Evolutionary conservation across 169 alveolate species (phyloP).

Genomic region (Plasmodium reichenowi): DNA sequence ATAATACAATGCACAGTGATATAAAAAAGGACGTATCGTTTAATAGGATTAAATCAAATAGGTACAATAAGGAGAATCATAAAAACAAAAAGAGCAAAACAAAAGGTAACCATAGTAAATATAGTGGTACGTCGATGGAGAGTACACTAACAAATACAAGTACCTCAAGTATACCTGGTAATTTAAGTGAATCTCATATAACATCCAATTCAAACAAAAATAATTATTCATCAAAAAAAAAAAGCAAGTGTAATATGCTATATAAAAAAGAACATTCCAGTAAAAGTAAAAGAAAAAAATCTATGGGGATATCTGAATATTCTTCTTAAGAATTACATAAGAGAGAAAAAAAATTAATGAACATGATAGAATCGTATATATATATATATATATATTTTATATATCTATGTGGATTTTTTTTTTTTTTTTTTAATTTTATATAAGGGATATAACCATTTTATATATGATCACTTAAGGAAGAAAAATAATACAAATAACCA

Average conservation of each 20-base stretch:
- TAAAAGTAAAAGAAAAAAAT: neutral
- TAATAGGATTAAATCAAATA: neutral
- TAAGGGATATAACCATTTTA: no score
- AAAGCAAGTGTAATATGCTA: neutral
- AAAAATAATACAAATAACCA: no score
- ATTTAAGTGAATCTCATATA: slow-evolving; percentile 11
- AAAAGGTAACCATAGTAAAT: slow-evolving; percentile 2
- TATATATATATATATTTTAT: no score
- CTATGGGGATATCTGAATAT: neutral
- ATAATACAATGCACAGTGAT: slow-evolving; percentile 14
- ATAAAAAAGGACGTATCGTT: neutral
- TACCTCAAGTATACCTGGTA: slow-evolving; percentile 10
- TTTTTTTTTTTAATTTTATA: no score
- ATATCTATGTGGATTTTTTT: no score
- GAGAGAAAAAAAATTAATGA: neutral
- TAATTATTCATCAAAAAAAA: slow-evolving; percentile 3
- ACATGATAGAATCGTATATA: no score
- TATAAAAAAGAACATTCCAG: neutral
- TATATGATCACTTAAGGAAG: no score
- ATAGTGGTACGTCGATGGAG: slow-evolving; percentile 15
- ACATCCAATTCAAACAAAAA: neutral
- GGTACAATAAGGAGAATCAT: neutral
- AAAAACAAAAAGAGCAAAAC: slow-evolving; percentile 13
- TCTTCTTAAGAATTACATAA: slow-evolving; percentile 3
- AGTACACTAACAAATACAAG: slow-evolving; percentile 25